Evolutionary conservation across 768 basidiomycete species (phyloP).

Genomic region (Leucocoprinus leucothites): DNA sequence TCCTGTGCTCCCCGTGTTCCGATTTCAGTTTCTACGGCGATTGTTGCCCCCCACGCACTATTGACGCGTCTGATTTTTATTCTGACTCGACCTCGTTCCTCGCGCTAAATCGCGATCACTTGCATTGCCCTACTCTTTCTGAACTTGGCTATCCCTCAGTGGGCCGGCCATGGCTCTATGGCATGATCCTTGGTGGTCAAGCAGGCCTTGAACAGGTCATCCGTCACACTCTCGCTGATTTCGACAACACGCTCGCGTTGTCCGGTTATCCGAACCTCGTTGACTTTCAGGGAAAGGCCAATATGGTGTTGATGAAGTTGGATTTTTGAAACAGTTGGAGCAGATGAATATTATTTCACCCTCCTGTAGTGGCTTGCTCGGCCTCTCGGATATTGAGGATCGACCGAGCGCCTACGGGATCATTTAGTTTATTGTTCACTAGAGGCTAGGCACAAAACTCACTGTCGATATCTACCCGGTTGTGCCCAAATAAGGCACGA

Average conservation of each 20-base stretch:
- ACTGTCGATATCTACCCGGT: no score
- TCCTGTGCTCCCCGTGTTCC: background rate
- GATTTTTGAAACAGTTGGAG: constrained; percentile 31
- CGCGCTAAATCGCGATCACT: background rate
- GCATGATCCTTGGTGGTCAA: constrained; percentile 66
- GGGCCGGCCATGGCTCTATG: constrained; percentile 75
- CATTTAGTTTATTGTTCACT: no score
- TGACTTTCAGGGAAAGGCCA: constrained; percentile 62
- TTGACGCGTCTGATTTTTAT: background rate
- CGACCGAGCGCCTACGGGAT: no score
- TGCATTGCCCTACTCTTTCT: no score
- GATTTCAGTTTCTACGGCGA: background rate
- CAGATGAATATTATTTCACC: no score
- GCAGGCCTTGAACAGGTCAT: constrained; percentile 75
- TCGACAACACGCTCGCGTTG: constrained; percentile 63
- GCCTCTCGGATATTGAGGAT: no score
- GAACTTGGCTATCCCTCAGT: no score
- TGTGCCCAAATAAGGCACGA: no score
- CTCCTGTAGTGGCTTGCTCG: no score
- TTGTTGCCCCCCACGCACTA: no score
- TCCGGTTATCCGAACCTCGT: constrained; percentile 52
- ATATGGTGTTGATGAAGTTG: constrained; percentile 45
- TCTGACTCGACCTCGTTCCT: background rate
- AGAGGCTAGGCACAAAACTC: no score
- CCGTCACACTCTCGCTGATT: constrained; percentile 61